These are phyloP conservation scores for Citrus medica DNA, from an alignment of 345 rosid species.

Conservation along the genomic window DNA sequence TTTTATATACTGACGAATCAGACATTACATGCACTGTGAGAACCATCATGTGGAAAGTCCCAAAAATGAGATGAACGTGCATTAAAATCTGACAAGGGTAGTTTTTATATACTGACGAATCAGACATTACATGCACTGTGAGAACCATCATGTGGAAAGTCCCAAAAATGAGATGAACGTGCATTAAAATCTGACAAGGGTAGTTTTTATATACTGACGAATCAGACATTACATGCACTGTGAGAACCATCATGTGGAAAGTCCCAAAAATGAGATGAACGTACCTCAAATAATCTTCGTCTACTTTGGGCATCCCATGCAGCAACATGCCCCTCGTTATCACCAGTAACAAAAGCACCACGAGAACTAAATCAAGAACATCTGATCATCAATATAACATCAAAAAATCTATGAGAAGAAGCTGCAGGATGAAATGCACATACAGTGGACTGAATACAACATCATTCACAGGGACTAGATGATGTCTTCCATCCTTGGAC, in stretches of 20 bases:
- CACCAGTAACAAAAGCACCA: conserved; percentile 73
- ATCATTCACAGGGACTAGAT: conserved; percentile 63
- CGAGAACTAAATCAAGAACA: conserved; percentile 36
- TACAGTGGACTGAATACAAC: conserved; percentile 65
- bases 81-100: too few species aligned
- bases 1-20: too few species aligned
- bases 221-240: too few species aligned
- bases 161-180: background rate
- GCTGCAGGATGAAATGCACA: conserved; percentile 22
- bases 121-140: too few species aligned
- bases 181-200: too few species aligned
- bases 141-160: background rate
- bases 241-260: background rate
- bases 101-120: too few species aligned
- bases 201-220: too few species aligned
- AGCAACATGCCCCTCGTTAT: conserved; percentile 62
- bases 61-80: background rate
- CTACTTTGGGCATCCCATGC: conserved; percentile 69
- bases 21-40: background rate
- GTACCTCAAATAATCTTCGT: conserved; percentile 71
- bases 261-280: background rate
- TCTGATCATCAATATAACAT: conserved; percentile 14
- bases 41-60: background rate
- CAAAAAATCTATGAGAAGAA: conserved; percentile 6
- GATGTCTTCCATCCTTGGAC: conserved; percentile 51